Evolutionary conservation across 1,284 basidiomycete species (phyloP).

Genomic region (Trametes versicolor): DNA sequence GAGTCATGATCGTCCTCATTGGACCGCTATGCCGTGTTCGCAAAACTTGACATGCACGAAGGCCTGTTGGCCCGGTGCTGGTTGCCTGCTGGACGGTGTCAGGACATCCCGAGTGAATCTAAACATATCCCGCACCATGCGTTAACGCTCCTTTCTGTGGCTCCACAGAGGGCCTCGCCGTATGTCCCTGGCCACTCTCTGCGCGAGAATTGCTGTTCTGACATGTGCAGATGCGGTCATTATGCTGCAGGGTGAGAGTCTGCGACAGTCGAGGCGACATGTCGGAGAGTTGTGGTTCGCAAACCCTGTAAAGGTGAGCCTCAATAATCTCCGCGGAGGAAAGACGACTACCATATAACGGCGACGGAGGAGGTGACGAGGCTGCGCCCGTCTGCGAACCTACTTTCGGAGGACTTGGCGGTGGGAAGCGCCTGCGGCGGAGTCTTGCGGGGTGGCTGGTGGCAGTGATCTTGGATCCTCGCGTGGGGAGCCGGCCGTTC

Average conservation of each 20-base stretch:
- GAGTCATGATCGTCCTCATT: constrained; percentile 29
- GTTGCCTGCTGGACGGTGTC: constrained; percentile 9
- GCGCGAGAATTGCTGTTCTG: constrained; percentile 14
- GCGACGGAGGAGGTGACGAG: constrained; percentile 1
- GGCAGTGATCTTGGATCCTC: constrained; percentile 10
- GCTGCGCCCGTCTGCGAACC: constrained; percentile 4
- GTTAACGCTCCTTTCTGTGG: not conserved
- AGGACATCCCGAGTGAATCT: constrained; percentile 1
- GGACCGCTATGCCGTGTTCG: constrained; percentile 8
- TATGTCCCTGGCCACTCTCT: not conserved
- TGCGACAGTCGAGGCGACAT: constrained; percentile 8
- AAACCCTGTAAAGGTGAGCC: not conserved
- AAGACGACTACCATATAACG: constrained; percentile 5
- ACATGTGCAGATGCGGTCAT: constrained; percentile 14
- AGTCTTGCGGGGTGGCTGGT: constrained; percentile 8
- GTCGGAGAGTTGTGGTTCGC: constrained; percentile 2
- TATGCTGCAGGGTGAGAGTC: constrained; percentile 5
- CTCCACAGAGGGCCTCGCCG: constrained; percentile 12
- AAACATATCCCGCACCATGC: constrained; percentile 1
- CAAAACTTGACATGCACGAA: not conserved
- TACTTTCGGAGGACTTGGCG: constrained; percentile 5
- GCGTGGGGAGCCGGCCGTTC: constrained; percentile 2
- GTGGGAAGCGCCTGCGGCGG: constrained; percentile 10
- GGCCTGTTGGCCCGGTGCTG: constrained; percentile 8
- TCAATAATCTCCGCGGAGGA: constrained; percentile 18